Conservation (phyloP, 1,284 basidiomycete species). For the Blastosporella zonata region DNA sequence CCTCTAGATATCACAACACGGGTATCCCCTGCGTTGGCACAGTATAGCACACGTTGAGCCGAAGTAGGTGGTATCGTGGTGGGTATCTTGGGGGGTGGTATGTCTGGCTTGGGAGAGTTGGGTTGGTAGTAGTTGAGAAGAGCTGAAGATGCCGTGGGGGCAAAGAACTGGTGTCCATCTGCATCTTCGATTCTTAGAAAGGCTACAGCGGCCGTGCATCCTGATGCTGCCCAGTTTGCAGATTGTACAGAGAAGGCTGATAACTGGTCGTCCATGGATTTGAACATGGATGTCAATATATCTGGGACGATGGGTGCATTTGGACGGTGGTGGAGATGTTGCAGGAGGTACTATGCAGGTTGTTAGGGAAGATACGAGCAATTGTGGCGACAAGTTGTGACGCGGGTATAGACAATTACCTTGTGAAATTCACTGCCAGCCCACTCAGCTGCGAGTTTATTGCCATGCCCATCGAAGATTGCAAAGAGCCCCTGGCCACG, state of each 20-base stretch:
- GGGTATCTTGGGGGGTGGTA: neutral
- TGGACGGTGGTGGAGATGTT: conserved; percentile 11
- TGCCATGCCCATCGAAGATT: conserved; percentile 20
- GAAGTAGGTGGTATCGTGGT: conserved; percentile 10
- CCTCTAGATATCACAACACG: conserved; percentile 17
- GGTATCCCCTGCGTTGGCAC: conserved; percentile 18
- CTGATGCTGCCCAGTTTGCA: conserved; percentile 19
- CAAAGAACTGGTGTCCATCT: conserved; percentile 13
- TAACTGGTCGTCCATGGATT: conserved; percentile 17
- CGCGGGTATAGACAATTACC: conserved; percentile 3
- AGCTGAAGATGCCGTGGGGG: neutral
- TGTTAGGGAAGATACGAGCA: neutral
- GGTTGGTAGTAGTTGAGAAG: conserved; percentile 9
- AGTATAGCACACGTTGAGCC: conserved; percentile 17
- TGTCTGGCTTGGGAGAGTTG: conserved; percentile 2
- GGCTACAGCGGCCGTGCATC: conserved; percentile 19
- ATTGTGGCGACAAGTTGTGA: neutral
- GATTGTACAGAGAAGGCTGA: conserved; percentile 12
- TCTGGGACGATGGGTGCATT: conserved; percentile 12
- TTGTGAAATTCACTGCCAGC: conserved; percentile 19
- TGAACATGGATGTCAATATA: conserved; percentile 12
- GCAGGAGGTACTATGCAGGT: conserved; percentile 14
- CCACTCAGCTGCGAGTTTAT: conserved; percentile 21
- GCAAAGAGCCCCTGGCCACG: conserved; percentile 19
- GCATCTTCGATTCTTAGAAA: conserved; percentile 19